Evolutionary conservation across 106 monocot species (phyloP).

Genomic region (Phalaenopsis aphrodite): DNA sequence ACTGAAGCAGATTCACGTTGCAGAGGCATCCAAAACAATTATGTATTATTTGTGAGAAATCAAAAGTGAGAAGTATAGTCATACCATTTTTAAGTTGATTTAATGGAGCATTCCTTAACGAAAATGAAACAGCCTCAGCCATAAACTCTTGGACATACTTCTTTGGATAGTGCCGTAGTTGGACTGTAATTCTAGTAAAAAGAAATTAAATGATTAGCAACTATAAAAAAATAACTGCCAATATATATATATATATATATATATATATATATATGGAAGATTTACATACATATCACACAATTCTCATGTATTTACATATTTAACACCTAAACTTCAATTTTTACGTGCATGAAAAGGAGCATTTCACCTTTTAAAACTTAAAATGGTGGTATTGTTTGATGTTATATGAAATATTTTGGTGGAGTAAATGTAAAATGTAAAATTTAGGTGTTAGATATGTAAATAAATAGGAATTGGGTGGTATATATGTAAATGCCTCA

Average conservation of each 20-base stretch:
- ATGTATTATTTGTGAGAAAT: background rate
- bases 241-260: background rate
- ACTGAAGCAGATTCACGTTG: background rate
- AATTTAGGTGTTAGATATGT: too few relatives aligned
- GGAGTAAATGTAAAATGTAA: too few relatives aligned
- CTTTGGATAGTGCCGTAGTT: slow-evolving; percentile 64
- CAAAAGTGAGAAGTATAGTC: background rate
- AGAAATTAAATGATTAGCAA: background rate
- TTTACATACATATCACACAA: too few relatives aligned
- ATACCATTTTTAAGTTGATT: slow-evolving; percentile 66
- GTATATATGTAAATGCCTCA: background rate
- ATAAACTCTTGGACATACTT: slow-evolving; percentile 81
- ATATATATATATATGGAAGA: background rate
- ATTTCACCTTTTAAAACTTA: too few relatives aligned
- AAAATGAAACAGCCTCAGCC: slow-evolving; percentile 83
- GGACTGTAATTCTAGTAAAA: slow-evolving; percentile 44
- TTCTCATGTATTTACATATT: too few relatives aligned
- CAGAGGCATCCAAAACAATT: background rate
- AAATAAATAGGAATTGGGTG: too few relatives aligned
- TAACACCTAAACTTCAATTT: too few relatives aligned
- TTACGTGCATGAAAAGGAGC: too few relatives aligned
- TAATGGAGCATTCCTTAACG: slow-evolving; percentile 66
- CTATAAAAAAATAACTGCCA: background rate
- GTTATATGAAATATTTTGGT: too few relatives aligned
- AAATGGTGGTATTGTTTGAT: too few relatives aligned